phyloP scores from a whole-genome alignment of 768 basidiomycete species.

The Melanogaster broomeanus region DNA sequence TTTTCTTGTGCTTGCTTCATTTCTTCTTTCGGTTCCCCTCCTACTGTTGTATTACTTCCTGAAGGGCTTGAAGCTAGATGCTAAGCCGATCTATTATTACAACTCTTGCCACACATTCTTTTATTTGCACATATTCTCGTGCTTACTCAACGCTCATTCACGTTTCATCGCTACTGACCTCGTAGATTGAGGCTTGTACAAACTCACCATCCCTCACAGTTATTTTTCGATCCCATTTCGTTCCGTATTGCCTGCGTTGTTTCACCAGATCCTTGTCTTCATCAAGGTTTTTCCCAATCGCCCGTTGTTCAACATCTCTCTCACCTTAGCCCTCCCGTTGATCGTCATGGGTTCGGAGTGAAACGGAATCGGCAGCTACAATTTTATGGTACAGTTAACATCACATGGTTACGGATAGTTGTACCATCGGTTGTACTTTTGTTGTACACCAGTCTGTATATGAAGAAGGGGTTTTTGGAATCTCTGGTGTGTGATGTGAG shows the following conservation, averaged over 20 bases:
- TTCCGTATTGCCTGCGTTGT: neutral
- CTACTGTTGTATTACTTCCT: neutral
- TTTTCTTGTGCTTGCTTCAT: neutral
- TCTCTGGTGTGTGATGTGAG: neutral
- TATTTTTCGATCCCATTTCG: neutral
- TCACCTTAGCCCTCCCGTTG: constrained; percentile 7
- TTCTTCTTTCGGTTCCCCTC: neutral
- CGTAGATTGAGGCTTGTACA: constrained; percentile 2
- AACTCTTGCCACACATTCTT: constrained; percentile 5
- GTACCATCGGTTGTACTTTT: constrained; percentile 22
- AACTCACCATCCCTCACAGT: neutral
- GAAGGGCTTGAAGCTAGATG: neutral
- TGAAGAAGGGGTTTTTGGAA: constrained; percentile 11
- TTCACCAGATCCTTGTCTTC: neutral
- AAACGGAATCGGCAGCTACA: constrained; percentile 11
- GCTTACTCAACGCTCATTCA: constrained; percentile 5
- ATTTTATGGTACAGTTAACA: constrained; percentile 17
- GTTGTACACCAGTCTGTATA: constrained; percentile 25
- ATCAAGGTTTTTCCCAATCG: neutral
- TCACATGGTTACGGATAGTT: constrained; percentile 8
- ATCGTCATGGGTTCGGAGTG: constrained; percentile 5
- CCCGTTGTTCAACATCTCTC: constrained; percentile 17
- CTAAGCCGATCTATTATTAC: neutral
- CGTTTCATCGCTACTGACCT: neutral
- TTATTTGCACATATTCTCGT: neutral